Evolutionary conservation across 2,329 filamentous ascomycete species (phyloP).

Genomic region (Botrytis medusae): DNA sequence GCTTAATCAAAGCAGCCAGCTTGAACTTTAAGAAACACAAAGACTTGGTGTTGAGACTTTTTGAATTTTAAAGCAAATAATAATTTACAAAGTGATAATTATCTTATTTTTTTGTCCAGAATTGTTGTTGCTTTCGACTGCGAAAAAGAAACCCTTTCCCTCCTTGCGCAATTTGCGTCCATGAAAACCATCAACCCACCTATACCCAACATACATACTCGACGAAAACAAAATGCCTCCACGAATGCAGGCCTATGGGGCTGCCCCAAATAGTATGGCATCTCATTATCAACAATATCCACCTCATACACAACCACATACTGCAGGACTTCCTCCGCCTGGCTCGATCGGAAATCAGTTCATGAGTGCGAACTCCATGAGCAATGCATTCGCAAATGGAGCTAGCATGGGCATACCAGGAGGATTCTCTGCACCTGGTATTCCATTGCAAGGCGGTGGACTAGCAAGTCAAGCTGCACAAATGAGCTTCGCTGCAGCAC

Average conservation of each 20-base stretch:
- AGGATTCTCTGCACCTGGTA: conserved; percentile 56
- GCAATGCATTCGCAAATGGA: conserved; percentile 46
- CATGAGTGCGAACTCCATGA: conserved; percentile 23
- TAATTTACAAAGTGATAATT: conserved; percentile 11
- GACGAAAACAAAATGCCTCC: conserved; percentile 40
- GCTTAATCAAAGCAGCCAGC: conserved; percentile 9
- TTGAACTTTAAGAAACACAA: conserved; percentile 19
- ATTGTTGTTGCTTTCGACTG: neutral
- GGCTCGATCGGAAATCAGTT: conserved; percentile 70
- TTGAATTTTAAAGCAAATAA: conserved; percentile 6
- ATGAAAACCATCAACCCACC: conserved; percentile 39
- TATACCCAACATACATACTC: conserved; percentile 38
- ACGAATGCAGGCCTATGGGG: conserved; percentile 40
- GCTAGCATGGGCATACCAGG: conserved; percentile 57
- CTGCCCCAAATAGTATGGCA: conserved; percentile 37
- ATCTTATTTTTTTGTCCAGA: conserved; percentile 6
- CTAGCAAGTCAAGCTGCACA: conserved; percentile 84
- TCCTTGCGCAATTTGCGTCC: conserved; percentile 34
- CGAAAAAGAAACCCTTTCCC: neutral
- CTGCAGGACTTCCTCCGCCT: conserved; percentile 52
- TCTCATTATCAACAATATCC: conserved; percentile 48
- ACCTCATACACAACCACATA: conserved; percentile 48
- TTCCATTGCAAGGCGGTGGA: conserved; percentile 55
- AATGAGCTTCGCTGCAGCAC: conserved; percentile 77
- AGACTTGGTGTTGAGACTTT: conserved; percentile 10